Conservation (phyloP, 768 basidiomycete genomes). For the Leccinum broughii region DNA sequence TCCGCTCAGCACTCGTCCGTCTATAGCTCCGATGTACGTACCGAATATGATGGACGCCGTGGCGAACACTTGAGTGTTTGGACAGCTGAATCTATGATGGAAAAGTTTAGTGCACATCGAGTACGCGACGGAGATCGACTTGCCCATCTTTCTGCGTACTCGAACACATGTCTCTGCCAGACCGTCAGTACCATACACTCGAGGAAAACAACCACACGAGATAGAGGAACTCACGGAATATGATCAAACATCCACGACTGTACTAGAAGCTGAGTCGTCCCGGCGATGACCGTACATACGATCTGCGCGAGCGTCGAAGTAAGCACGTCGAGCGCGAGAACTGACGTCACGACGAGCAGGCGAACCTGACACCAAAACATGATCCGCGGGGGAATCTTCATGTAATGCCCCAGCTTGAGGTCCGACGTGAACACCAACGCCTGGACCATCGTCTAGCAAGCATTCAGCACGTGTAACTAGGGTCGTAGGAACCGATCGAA, state of each 20-base stretch:
- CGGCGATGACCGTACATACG: constrained; percentile 64
- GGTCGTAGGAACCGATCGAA: background rate
- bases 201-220: background rate
- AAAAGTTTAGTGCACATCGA: background rate
- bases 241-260: constrained; percentile 70
- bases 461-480: constrained; percentile 2
- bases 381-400: constrained; percentile 59
- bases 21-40: constrained; percentile 9
- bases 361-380: constrained; percentile 68
- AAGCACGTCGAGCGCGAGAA: background rate
- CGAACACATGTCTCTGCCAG: constrained; percentile 47
- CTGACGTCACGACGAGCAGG: background rate
- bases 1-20: constrained; percentile 7
- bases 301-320: constrained; percentile 38
- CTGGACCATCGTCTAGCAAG: constrained; percentile 32
- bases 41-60: constrained; percentile 57
- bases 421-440: constrained; percentile 71
- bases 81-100: constrained; percentile 46
- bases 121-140: background rate
- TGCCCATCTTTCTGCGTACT: constrained; percentile 42
- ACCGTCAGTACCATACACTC: background rate
- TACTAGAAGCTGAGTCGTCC: constrained; percentile 73
- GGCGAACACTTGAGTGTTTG: constrained; percentile 51
- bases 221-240: constrained; percentile 45
- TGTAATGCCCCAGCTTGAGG: constrained; percentile 77